A percentile compares a stretch with the other conserved stretches of the same genome.
These are phyloP conservation scores for Barnettozyma sucrosica DNA, from an alignment of 805 yeast species.

Conservation along the genomic window DNA sequence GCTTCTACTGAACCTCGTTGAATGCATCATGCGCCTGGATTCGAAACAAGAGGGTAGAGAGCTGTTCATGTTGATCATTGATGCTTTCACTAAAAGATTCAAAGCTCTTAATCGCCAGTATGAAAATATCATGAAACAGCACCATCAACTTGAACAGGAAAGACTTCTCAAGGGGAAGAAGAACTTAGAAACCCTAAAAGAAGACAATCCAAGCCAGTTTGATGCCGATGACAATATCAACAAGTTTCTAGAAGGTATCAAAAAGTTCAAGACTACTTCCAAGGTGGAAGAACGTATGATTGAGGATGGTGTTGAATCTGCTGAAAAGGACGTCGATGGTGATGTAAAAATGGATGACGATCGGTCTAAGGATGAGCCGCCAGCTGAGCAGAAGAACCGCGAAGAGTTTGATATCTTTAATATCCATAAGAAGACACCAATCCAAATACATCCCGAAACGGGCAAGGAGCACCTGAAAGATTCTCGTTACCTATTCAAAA, in stretches of 20 bases:
- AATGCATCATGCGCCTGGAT: slow-evolving; percentile 75
- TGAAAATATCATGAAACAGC: slow-evolving; percentile 57
- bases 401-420: slow-evolving; percentile 37
- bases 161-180: slow-evolving; percentile 38
- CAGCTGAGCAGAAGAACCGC: neutral
- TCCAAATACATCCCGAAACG: slow-evolving; percentile 45
- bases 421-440: slow-evolving; percentile 48
- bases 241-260: slow-evolving; percentile 24
- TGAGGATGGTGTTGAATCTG: neutral
- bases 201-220: slow-evolving; percentile 26
- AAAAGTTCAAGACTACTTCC: slow-evolving; percentile 9
- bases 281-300: neutral
- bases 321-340: slow-evolving; percentile 22
- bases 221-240: slow-evolving; percentile 35
- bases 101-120: slow-evolving; percentile 68
- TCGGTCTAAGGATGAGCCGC: slow-evolving; percentile 14
- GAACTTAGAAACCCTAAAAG: slow-evolving; percentile 28
- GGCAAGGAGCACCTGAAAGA: slow-evolving; percentile 70
- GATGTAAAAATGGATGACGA: slow-evolving; percentile 27
- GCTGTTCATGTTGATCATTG: slow-evolving; percentile 77
- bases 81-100: slow-evolving; percentile 82
- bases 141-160: slow-evolving; percentile 44
- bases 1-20: slow-evolving; percentile 79
- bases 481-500: slow-evolving; percentile 81
- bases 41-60: slow-evolving; percentile 73